Base-by-base conservation (phyloP, 441 rosid species). In the Croton setiger region DNA sequence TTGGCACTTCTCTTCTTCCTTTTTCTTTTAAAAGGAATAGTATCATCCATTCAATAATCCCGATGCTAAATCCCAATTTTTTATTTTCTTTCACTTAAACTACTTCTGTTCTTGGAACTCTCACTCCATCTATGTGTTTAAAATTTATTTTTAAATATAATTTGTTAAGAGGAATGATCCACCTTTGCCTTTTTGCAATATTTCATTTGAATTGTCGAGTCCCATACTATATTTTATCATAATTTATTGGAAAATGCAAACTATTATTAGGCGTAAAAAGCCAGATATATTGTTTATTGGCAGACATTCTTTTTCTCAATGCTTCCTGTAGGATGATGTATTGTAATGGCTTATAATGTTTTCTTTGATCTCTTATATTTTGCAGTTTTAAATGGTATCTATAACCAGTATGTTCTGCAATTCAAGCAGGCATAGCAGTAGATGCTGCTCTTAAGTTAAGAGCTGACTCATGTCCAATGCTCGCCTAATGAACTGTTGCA, bases 361-460 rank as follows among this genome's bases (percentile, higher is more conserved):
- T 58, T 35, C n/a, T 21, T 9, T 48, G 7, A 18, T 66, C 17
- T 20, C n/a, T 27, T 56, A 27, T 58, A 11, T 64, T 53, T 59
- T 73, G 73, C 78, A 71, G 80, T 68, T 63, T 63, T 4, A 54
- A 51, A 65, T 61, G 60, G 64, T 41, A 69, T 35, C 45, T 48
- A 17, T 71, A n/a, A 1, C 74, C 51, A 44, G 17, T 41, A 60
- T 35, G 66, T 36, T 58, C 21, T 44, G n/a, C 41, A 57, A 45
- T 64, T 66, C 31, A 66, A 65, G 63, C 37, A 52, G n/a, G 67
- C 49, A 18, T 37, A 67, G 55, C 44, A 54, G 35, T 21, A 67
- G 54, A 57, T 33, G 20, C 37, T 43, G 52, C n/a, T n/a, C n/a
- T n/a, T n/a, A n/a, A n/a, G n/a, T n/a, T n/a, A n/a, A n/a, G n/a